Conservation (phyloP, 495 filamentous ascomycete genomes). For the Amphirosellinia nigrospora region DNA sequence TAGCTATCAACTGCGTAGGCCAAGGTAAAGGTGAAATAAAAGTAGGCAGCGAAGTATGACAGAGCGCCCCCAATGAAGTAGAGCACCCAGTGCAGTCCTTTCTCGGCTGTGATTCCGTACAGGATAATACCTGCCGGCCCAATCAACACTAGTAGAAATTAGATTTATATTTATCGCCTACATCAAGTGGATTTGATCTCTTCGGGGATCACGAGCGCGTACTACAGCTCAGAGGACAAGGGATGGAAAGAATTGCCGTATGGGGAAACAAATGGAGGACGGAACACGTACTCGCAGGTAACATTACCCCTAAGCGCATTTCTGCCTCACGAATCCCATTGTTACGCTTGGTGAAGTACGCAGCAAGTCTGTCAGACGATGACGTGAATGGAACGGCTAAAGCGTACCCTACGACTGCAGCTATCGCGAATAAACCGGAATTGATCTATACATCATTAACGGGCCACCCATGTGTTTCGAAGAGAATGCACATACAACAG, state of each 20-base stretch:
- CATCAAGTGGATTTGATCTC: background rate
- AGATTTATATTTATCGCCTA: background rate
- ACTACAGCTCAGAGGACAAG: background rate
- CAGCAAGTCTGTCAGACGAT: conserved; percentile 62
- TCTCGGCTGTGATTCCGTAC: conserved; percentile 61
- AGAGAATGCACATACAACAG: conserved; percentile 32
- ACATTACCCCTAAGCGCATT: conserved; percentile 64
- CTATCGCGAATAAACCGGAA: conserved; percentile 62
- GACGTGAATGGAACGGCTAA: conserved; percentile 63
- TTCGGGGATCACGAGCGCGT: background rate
- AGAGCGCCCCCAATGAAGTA: conserved; percentile 62
- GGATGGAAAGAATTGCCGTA: background rate
- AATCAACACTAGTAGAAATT: conserved; percentile 45
- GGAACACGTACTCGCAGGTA: conserved; percentile 46
- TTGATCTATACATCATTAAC: conserved; percentile 44
- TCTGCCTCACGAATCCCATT: conserved; percentile 64
- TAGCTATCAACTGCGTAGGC: conserved; percentile 67
- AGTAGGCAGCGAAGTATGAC: conserved; percentile 59
- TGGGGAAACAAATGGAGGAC: background rate
- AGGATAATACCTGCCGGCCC: conserved; percentile 61
- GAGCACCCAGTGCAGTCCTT: conserved; percentile 60
- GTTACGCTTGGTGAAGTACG: conserved; percentile 60
- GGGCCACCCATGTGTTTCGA: background rate
- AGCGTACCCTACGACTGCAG: conserved; percentile 56
- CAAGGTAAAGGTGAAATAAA: conserved; percentile 66